Conservation (phyloP, 441 rosid species). For the Pelargonium australe region DNA sequence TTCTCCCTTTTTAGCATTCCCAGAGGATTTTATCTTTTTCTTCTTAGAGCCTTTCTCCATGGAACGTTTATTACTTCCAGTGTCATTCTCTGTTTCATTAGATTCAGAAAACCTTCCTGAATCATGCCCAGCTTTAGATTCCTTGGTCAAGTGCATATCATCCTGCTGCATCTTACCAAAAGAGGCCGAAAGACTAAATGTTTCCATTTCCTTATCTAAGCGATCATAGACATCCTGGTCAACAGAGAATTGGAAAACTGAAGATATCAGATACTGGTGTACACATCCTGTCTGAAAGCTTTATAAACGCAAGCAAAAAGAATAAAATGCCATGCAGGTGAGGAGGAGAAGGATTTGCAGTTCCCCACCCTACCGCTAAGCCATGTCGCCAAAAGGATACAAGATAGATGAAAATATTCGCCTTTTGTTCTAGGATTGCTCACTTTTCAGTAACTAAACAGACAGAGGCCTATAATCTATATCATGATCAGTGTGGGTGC, state of each 20-base stretch:
- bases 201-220: slow-evolving; percentile 70
- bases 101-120: slow-evolving; percentile 42
- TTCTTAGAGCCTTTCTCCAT: slow-evolving; percentile 66
- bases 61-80: slow-evolving; percentile 30
- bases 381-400: background rate
- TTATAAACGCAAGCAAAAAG: no score
- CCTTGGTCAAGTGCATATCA: slow-evolving; percentile 31
- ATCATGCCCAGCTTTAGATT: slow-evolving; percentile 41
- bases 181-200: slow-evolving; percentile 48
- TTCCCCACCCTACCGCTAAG: background rate
- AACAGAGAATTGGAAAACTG: slow-evolving; percentile 14
- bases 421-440: background rate
- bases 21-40: slow-evolving; percentile 72
- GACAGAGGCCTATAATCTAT: no score
- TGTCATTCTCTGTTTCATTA: slow-evolving; percentile 44
- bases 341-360: background rate
- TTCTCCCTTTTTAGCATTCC: slow-evolving; percentile 35
- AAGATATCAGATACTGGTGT: background rate
- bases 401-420: background rate
- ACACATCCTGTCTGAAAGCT: no score
- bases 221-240: slow-evolving; percentile 64
- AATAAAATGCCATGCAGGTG: background rate
- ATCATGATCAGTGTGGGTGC: background rate
- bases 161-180: slow-evolving; percentile 29
- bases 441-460: no score